Percentiles rank a stretch among this genome's conserved stretches.
phyloP scores from a whole-genome alignment of 169 alveolate species.

The Plasmodium knowlesi region DNA sequence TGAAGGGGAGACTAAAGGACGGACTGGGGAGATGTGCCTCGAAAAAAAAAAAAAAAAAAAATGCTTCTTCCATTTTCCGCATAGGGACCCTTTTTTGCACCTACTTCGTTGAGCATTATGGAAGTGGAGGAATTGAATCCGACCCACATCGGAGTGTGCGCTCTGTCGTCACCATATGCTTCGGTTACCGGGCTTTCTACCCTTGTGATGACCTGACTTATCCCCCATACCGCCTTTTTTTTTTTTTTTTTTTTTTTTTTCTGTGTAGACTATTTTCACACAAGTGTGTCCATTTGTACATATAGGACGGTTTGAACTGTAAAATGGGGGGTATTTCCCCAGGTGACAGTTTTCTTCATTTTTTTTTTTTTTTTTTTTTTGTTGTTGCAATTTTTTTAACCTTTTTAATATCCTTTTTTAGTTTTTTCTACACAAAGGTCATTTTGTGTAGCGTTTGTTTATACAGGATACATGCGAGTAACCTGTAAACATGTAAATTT shows the following conservation, averaged over 20 bases:
- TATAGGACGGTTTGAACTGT: background rate
- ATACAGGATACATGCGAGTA: background rate
- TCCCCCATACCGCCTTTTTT: too few species aligned
- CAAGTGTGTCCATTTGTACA: background rate
- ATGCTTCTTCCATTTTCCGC: background rate
- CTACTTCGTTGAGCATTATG: background rate
- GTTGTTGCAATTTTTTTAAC: background rate
- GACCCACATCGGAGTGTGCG: background rate
- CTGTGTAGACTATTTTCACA: background rate
- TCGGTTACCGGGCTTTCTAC: background rate
- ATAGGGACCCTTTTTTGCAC: background rate
- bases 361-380: background rate
- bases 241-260: background rate
- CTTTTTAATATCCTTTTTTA: background rate
- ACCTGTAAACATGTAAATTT: background rate
- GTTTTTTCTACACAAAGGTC: background rate
- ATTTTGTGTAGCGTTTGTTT: background rate
- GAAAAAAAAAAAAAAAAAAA: too few species aligned
- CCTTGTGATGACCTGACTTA: background rate
- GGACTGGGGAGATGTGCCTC: background rate
- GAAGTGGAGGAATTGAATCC: background rate
- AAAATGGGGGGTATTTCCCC: background rate
- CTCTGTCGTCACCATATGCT: background rate
- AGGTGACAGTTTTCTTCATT: background rate
- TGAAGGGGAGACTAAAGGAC: background rate